Conservation (phyloP, 495 filamentous ascomycete species). For the Neurospora discreta region DNA sequence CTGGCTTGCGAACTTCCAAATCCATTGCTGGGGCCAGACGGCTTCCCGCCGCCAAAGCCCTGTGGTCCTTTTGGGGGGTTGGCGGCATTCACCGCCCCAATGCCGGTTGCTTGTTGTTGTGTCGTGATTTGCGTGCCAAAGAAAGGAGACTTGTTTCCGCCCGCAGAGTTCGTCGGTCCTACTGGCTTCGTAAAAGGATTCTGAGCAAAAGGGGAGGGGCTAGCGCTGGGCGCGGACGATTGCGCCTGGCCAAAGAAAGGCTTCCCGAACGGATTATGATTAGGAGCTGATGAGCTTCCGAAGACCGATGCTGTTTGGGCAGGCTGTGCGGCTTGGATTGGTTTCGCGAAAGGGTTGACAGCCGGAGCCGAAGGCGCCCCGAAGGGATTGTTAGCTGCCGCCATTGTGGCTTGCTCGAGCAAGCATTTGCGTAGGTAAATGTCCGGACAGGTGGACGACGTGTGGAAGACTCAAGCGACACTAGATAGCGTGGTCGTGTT, state of each 20-base stretch:
- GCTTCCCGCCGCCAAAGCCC: slow-evolving; percentile 1
- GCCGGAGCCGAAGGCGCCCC: slow-evolving; percentile 8
- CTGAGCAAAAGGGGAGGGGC: neutral
- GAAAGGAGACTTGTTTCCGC: slow-evolving; percentile 3
- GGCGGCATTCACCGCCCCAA: neutral
- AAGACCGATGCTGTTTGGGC: slow-evolving; percentile 1
- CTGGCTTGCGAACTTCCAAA: neutral
- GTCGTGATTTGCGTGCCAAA: neutral
- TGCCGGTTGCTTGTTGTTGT: neutral
- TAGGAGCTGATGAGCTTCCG: neutral
- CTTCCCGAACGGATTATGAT: slow-evolving; percentile 1
- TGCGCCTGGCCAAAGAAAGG: neutral
- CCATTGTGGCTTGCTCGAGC: slow-evolving; percentile 10
- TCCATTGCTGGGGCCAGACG: neutral
- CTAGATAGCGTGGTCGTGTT: neutral
- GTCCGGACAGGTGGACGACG: neutral
- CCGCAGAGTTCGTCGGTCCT: neutral
- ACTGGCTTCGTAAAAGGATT: neutral
- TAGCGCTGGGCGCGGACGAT: neutral
- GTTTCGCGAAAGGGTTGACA: slow-evolving; percentile 8
- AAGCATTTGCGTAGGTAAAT: slow-evolving; percentile 10
- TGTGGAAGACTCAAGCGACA: neutral
- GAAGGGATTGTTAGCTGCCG: slow-evolving; percentile 20
- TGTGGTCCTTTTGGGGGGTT: neutral
- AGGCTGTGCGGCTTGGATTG: neutral